These are phyloP conservation scores for Colletotrichum australisinense DNA, from an alignment of 2,329 filamentous ascomycete genomes.

Conservation along the genomic window DNA sequence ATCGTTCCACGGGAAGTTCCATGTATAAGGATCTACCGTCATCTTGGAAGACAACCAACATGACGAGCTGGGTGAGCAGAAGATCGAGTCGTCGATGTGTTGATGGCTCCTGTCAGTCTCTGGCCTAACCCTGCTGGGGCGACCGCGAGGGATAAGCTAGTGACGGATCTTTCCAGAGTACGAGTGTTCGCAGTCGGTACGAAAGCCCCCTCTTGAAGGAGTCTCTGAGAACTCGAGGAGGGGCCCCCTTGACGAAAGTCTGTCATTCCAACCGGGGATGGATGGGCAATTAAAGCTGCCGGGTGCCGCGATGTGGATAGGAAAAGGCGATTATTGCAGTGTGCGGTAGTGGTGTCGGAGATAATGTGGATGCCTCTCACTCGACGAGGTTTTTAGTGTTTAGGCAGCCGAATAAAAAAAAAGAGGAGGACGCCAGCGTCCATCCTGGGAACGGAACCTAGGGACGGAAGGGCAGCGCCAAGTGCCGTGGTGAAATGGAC, in stretches of 20 bases:
- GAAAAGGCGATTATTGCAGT: neutral
- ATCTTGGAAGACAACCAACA: neutral
- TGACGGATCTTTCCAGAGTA: neutral
- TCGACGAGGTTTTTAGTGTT: conserved; percentile 25
- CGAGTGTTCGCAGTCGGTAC: neutral
- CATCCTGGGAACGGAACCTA: neutral
- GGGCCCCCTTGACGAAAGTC: neutral
- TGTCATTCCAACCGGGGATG: neutral
- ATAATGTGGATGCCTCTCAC: conserved; percentile 19
- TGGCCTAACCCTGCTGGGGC: neutral
- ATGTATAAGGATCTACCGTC: neutral
- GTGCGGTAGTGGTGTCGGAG: conserved; percentile 4
- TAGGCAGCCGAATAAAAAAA: conserved; percentile 33
- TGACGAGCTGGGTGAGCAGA: neutral
- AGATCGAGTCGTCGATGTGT: neutral
- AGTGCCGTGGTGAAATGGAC: neutral
- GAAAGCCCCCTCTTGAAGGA: neutral
- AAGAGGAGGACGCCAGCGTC: neutral
- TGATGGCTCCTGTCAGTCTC: neutral
- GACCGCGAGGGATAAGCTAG: neutral
- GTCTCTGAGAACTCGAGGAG: neutral
- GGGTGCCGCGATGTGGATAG: neutral
- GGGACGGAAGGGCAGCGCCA: neutral
- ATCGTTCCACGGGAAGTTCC: neutral
- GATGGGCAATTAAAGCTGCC: neutral